Evolutionary conservation across 148 eudicot species (phyloP).

Genomic region (Cornus florida): DNA sequence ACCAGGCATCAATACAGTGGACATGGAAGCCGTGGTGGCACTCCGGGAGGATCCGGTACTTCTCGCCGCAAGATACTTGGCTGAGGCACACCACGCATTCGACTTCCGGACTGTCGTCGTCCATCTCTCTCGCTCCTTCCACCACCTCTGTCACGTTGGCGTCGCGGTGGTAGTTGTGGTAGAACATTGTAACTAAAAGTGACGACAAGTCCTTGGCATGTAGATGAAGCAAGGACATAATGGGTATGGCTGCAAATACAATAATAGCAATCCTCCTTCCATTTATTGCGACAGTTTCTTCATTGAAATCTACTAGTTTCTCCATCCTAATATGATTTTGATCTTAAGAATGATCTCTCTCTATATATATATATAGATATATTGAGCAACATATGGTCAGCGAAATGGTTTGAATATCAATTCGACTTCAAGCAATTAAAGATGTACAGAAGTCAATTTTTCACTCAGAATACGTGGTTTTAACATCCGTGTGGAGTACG

Average conservation of each 20-base stretch:
- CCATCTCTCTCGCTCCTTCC: background rate
- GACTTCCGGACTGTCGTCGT: background rate
- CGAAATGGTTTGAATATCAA: background rate
- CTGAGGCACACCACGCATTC: slow-evolving; percentile 15
- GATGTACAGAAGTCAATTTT: background rate
- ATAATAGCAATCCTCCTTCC: background rate
- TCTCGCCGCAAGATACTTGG: background rate
- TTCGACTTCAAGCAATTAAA: background rate
- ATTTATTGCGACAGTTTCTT: background rate
- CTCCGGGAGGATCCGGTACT: background rate
- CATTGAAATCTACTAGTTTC: background rate
- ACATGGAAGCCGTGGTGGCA: slow-evolving; percentile 16
- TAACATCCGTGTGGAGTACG: background rate
- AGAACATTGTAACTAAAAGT: background rate
- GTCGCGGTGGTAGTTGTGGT: background rate
- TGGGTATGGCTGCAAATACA: background rate
- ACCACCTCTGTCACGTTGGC: background rate
- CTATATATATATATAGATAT: background rate
- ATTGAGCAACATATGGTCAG: background rate
- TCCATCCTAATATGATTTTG: background rate
- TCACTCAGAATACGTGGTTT: background rate
- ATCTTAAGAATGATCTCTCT: background rate
- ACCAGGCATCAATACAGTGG: slow-evolving; percentile 20
- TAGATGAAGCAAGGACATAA: background rate
- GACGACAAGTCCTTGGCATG: background rate